Evolutionary conservation across 148 eudicot species (phyloP).

Genomic region (Persicaria maculosa): DNA sequence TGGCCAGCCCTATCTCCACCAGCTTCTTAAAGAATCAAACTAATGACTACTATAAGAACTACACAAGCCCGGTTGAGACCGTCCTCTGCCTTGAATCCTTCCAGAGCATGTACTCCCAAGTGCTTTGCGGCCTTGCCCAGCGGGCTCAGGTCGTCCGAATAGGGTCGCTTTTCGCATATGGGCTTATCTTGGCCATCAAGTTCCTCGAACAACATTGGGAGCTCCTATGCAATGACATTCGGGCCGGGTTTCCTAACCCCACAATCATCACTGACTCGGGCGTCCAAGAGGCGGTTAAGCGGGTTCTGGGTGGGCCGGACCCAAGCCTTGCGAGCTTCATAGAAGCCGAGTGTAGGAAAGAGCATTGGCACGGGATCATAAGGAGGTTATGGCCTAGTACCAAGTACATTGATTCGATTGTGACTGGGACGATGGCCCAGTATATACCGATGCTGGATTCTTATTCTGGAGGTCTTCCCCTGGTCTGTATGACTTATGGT

Average conservation of each 20-base stretch:
- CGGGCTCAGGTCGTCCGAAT: conserved; percentile 28
- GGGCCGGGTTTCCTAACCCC: conserved; percentile 23
- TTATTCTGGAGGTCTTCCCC: conserved; percentile 30
- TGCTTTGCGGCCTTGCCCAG: conserved; percentile 34
- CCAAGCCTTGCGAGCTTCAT: conserved; percentile 31
- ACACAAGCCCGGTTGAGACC: conserved; percentile 45
- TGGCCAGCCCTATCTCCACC: conserved; percentile 39
- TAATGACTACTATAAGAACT: conserved; percentile 31
- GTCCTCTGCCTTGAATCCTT: conserved; percentile 40
- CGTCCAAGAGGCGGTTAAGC: conserved; percentile 24
- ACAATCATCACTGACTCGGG: conserved; percentile 18
- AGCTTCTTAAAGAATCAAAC: conserved; percentile 36
- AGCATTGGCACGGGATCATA: conserved; percentile 33
- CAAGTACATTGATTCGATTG: conserved; percentile 34
- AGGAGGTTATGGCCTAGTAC: conserved; percentile 42
- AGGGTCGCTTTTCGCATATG: conserved; percentile 36
- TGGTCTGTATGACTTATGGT: conserved; percentile 34
- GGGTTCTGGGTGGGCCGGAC: conserved; percentile 18
- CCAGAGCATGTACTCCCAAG: conserved; percentile 56
- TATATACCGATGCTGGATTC: conserved; percentile 36
- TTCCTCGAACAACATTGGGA: conserved; percentile 36
- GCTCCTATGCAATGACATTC: conserved; percentile 28
- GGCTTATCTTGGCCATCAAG: conserved; percentile 36
- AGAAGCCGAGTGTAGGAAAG: conserved; percentile 28
- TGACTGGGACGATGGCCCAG: conserved; percentile 48